Conservation (phyloP, 1,139 yeast species). For the Meyerozyma guilliermondii region DNA sequence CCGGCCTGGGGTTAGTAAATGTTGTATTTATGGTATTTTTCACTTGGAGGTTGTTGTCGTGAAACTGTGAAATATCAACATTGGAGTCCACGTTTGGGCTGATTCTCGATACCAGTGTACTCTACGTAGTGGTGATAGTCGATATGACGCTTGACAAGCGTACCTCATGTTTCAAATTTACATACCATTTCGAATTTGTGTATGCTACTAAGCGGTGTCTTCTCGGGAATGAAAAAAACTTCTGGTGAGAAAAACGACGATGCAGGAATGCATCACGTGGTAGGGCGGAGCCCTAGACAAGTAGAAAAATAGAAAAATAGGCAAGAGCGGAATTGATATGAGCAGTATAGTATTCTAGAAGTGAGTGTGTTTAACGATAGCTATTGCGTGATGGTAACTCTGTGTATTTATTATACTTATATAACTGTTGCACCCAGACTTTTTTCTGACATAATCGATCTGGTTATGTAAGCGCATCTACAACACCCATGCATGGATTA, state of each 20-base stretch:
- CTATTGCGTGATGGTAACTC: too few species aligned
- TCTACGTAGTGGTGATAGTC: neutral
- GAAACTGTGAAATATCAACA: neutral
- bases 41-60: too few species aligned
- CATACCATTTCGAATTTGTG: conserved; percentile 1
- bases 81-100: neutral
- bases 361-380: too few species aligned
- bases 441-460: too few species aligned
- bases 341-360: too few species aligned
- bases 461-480: too few species aligned
- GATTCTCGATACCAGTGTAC: neutral
- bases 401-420: too few species aligned
- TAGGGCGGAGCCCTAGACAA: conserved; percentile 1
- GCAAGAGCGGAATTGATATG: too few species aligned
- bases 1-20: conserved; percentile 60
- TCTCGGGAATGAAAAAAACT: conserved; percentile 1
- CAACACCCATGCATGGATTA: too few species aligned
- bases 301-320: too few species aligned
- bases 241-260: neutral
- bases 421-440: too few species aligned
- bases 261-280: neutral
- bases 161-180: neutral
- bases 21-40: conserved; percentile 1
- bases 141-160: neutral
- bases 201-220: neutral